Evolutionary conservation across 1,139 yeast genomes (phyloP), one percentile per base, ranked within the genome.

Genomic region (Pichiaceae sp.): DNA sequence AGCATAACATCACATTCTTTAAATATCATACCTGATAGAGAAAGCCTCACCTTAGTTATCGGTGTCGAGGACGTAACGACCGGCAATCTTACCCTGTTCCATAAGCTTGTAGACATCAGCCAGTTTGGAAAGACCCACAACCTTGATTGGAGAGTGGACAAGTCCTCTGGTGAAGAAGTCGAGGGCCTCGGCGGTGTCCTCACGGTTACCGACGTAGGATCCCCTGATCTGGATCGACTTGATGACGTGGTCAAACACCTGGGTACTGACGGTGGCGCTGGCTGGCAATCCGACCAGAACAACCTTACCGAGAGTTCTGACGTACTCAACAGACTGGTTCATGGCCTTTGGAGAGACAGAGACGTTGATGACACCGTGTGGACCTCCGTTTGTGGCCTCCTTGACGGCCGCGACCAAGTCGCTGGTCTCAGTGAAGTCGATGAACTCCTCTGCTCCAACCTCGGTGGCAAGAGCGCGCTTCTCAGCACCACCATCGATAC

Each of bases 201-300:
- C 81, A 66, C 89, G 74, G 72, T 78, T 79, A 54, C 89, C 89
- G 40, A 80, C 87, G 52, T 79, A 79, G 37, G 87, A 79, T 53
- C 87, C 89, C 54, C 64, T 72, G 52, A 80, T 75, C 49, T 66
- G 63, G 47, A 78, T 64, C 35, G 84, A 74, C 59, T 70, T 78
- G 39, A 77, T 75, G 39, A 79, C 87, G 37, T 80, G 71, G 27
- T 70, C 68, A 60, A 79, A 79, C 38, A 79, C 80, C 38, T 76
- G 70, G 23, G 84, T 70, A 43, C 64, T 62, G 47, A 77, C 75
- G 49, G 73, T 70, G 34, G 86, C 83, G 53, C 75, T 75, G 18
- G 84, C 84, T 57, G 86, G 86, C 56, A 79, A 65, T 54, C 86
- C 86, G 42, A 79, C 86, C 46, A 79, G 65, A 21, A 79, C 85